Evolutionary conservation across 306 rosid species (phyloP).

Genomic region (Begonia loranthoides): DNA sequence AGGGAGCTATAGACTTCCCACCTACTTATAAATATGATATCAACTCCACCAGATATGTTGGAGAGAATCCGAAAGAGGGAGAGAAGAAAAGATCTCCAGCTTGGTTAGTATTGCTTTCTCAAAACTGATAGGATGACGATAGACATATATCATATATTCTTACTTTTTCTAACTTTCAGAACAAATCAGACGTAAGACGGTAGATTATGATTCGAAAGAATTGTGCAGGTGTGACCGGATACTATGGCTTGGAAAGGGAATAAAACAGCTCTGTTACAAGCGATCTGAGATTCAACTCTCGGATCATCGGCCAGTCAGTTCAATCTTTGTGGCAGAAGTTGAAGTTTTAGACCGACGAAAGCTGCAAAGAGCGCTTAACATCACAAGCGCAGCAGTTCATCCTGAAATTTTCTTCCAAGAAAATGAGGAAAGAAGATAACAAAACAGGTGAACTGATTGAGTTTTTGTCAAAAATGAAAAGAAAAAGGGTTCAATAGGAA

Average conservation of each 20-base stretch:
- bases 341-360: constrained; percentile 80
- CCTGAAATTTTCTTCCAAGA: constrained; percentile 50
- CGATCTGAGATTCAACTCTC: constrained; percentile 56
- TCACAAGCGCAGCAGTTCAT: constrained; percentile 46
- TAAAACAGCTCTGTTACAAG: constrained; percentile 50
- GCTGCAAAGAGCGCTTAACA: constrained; percentile 56
- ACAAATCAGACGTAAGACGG: no score
- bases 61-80: constrained; percentile 68
- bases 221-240: constrained; percentile 79
- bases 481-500: no score
- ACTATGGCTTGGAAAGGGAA: constrained; percentile 76
- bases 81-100: constrained; percentile 94
- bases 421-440: constrained; percentile 12
- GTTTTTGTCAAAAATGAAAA: no score
- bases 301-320: constrained; percentile 81
- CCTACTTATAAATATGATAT: constrained; percentile 88
- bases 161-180: background rate
- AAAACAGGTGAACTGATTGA: no score
- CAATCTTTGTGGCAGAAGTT: constrained; percentile 56
- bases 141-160: no score
- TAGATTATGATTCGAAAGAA: background rate
- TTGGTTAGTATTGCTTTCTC: constrained; percentile 39
- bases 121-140: background rate
- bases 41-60: constrained; percentile 59
- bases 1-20: constrained; percentile 66